A percentile compares a stretch with the other conserved stretches of the same genome.
Evolutionary conservation across 2,329 filamentous ascomycete genomes (phyloP).

Genomic region (Talaromyces sp.): DNA sequence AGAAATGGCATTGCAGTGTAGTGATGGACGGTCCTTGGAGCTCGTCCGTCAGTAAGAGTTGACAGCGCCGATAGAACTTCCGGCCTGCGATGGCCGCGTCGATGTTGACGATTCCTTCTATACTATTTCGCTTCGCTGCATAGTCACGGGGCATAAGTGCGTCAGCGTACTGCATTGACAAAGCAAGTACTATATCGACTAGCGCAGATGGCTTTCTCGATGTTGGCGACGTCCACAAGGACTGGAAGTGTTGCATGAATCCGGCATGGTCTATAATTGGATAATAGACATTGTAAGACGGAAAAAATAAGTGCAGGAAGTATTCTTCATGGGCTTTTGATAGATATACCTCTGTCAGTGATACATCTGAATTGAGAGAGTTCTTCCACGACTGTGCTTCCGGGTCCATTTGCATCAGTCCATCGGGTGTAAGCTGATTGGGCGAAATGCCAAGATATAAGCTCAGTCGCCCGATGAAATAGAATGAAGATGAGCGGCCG

Average conservation of each 20-base stretch:
- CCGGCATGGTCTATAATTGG: conserved; percentile 9
- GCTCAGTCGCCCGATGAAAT: conserved; percentile 15
- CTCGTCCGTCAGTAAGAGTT: conserved; percentile 11
- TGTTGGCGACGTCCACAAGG: conserved; percentile 3
- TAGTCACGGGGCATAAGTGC: conserved; percentile 12
- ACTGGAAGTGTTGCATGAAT: conserved; percentile 12
- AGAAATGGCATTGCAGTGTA: conserved; percentile 16
- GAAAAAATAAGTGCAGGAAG: conserved; percentile 12
- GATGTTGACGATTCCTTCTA: conserved; percentile 10
- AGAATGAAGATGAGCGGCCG: conserved; percentile 15
- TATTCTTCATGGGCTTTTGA: conserved; percentile 14
- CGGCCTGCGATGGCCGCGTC: conserved; percentile 4
- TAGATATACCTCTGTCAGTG: conserved; percentile 9
- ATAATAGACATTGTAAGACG: conserved; percentile 10
- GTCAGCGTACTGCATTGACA: conserved; percentile 16
- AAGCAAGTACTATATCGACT: conserved; percentile 16
- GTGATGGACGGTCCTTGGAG: conserved; percentile 10
- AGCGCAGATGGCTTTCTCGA: conserved; percentile 8
- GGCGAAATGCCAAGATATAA: conserved; percentile 3
- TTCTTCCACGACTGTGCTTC: neutral
- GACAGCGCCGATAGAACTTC: conserved; percentile 12
- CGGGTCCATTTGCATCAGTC: conserved; percentile 10
- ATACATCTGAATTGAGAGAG: neutral
- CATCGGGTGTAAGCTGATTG: neutral
- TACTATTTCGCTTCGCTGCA: neutral